Base-by-base conservation (phyloP, 306 rosid genomes). In the Cicer bijugum region DNA sequence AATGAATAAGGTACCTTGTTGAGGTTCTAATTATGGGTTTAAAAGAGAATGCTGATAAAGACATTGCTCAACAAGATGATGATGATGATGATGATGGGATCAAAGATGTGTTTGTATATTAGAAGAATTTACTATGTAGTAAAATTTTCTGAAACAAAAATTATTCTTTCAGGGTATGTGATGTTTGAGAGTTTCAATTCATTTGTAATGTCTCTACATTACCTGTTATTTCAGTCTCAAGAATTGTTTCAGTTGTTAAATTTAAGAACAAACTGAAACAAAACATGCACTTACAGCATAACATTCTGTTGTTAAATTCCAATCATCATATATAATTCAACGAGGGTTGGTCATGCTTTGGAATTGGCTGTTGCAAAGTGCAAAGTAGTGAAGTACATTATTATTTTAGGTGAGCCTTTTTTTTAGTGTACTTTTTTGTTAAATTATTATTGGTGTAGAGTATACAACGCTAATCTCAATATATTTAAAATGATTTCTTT, bases 11-110 rank as follows among this genome's bases (percentile, higher is more conserved):
- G 75, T 56, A 74, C 87, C 83, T 81, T 70, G 51, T 61, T 58
- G 72, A 64, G 85, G 74, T 81, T 80, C 77, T 79, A 81, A 71
- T 69, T 81, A 64, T 74, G 80, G 75, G 75, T 71, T 47, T 47
- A n/a, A 48, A 73, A 81, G 52, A 77, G 59, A 35, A 9, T 74
- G 35, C 23, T 84, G 79, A 81, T 81, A 42, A 77, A 67, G 78
- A 84, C 75, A 55, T 82, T 39, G 74, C 69, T 12, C 12, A 67
- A 82, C 39, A 57, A 20, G 16, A 60, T 44, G 42, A 57, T 57
- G 16, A 60, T 44, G n/a, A n/a, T n/a, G n/a, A n/a, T n/a, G n/a
- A n/a, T n/a, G n/a, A n/a, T n/a, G n/a, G n/a, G n/a, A n/a, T 28
- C 33, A 28, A 28, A 28, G 33, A 28, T 28, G 33, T 28, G 33